Conservation (phyloP, 148 eudicot species). For the Silene conica region DNA sequence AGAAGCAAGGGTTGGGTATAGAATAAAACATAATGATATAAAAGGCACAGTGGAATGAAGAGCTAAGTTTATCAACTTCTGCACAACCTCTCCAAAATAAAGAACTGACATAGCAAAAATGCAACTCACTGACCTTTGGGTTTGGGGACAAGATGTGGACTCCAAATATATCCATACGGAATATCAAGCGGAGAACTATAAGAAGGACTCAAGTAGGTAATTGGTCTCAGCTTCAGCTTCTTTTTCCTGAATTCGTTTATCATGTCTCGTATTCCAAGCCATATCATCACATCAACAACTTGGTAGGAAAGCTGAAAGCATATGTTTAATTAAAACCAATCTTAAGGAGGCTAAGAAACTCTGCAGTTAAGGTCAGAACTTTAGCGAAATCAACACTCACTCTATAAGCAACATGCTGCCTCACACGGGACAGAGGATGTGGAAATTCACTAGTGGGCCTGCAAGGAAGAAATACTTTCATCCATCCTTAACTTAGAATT, state of each 20-base stretch:
- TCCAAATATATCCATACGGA: constrained; percentile 91
- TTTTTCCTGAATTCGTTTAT: constrained; percentile 87
- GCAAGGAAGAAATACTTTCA: constrained; percentile 18
- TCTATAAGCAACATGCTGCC: constrained; percentile 55
- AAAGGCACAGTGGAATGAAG: neutral
- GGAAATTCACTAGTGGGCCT: constrained; percentile 86
- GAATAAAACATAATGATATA: neutral
- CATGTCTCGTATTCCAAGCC: constrained; percentile 89
- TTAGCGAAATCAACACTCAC: constrained; percentile 27
- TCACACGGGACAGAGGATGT: constrained; percentile 80
- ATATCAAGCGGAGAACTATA: constrained; percentile 50
- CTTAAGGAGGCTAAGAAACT: neutral
- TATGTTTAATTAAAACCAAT: constrained; percentile 9
- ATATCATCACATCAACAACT: constrained; percentile 78
- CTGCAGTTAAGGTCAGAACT: neutral
- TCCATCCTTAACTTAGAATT: neutral
- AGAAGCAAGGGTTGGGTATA: neutral
- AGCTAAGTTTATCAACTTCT: neutral
- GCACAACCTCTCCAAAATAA: constrained; percentile 1
- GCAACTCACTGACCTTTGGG: constrained; percentile 59
- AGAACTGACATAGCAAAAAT: neutral
- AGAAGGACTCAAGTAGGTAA: constrained; percentile 68
- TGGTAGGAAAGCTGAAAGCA: constrained; percentile 79
- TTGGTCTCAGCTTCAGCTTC: constrained; percentile 72
- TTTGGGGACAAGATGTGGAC: constrained; percentile 92